A percentile compares a stretch with the other conserved stretches of the same genome.
Conservation (phyloP, 2,329 filamentous ascomycete species). For the Botryotinia convoluta region DNA sequence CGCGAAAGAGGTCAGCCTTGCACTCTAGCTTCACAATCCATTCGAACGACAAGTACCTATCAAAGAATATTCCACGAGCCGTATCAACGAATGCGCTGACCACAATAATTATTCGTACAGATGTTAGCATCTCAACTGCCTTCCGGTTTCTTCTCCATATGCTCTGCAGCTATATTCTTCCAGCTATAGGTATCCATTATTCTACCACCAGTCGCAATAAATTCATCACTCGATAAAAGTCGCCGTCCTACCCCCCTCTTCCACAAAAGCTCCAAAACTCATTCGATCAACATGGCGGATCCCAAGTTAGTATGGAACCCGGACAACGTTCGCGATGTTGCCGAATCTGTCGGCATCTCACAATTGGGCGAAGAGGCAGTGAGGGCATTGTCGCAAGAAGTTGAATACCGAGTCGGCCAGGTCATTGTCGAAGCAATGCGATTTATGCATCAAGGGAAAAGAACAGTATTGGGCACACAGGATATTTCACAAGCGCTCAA, state of each 20-base stretch:
- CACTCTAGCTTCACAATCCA: neutral
- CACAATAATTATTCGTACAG: neutral
- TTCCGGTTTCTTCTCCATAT: neutral
- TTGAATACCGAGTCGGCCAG: slow-evolving; percentile 91
- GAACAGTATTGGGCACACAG: slow-evolving; percentile 83
- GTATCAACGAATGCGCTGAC: slow-evolving; percentile 2
- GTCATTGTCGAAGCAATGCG: slow-evolving; percentile 92
- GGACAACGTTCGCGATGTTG: slow-evolving; percentile 93
- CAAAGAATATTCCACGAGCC: slow-evolving; percentile 3
- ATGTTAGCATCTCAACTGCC: neutral
- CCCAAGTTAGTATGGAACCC: slow-evolving; percentile 78
- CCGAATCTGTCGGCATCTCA: slow-evolving; percentile 88
- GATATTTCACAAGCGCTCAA: slow-evolving; percentile 85
- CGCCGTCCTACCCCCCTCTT: neutral
- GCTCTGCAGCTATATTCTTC: neutral
- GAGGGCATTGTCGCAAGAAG: slow-evolving; percentile 84
- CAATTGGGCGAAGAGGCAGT: slow-evolving; percentile 81
- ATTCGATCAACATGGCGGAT: slow-evolving; percentile 28
- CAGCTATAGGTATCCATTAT: neutral
- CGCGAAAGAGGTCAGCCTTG: slow-evolving; percentile 9
- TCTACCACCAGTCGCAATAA: neutral
- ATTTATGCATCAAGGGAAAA: slow-evolving; percentile 88
- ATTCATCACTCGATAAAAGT: neutral
- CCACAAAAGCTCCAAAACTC: neutral
- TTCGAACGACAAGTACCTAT: neutral